Percentiles rank a stretch among this genome's conserved stretches.
phyloP scores from a whole-genome alignment of 2,329 filamentous ascomycete genomes.

The Septoria petroselini region DNA sequence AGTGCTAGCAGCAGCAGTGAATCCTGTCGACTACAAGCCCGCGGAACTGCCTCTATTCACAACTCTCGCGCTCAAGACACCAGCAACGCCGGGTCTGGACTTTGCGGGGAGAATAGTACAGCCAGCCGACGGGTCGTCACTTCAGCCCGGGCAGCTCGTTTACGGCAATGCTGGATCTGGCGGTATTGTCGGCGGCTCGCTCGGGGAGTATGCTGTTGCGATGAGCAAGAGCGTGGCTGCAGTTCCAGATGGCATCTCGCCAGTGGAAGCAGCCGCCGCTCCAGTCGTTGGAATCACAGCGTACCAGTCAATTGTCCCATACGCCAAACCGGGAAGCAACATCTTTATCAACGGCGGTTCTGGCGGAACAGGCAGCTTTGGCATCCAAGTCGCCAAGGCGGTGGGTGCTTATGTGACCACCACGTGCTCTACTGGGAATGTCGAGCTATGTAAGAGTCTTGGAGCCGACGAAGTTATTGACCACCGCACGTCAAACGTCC shows the following conservation, averaged over 20 bases:
- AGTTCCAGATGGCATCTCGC: constrained; percentile 46
- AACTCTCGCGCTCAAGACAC: constrained; percentile 39
- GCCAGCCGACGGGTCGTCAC: constrained; percentile 35
- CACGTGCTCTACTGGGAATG: constrained; percentile 58
- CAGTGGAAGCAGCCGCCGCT: constrained; percentile 38
- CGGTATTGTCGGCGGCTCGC: constrained; percentile 34
- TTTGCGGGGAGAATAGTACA: constrained; percentile 51
- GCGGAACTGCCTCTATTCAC: constrained; percentile 50
- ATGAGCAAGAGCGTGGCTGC: constrained; percentile 40
- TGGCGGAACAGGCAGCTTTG: constrained; percentile 59
- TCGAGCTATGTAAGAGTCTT: constrained; percentile 55
- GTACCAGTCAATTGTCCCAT: constrained; percentile 39
- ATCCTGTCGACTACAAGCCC: constrained; percentile 61
- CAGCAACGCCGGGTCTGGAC: constrained; percentile 52
- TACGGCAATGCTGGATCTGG: constrained; percentile 41
- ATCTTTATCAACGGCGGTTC: constrained; percentile 65
- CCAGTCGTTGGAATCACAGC: constrained; percentile 41
- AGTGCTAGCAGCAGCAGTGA: constrained; percentile 54
- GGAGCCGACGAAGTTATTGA: constrained; percentile 64
- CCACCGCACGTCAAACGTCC: constrained; percentile 53
- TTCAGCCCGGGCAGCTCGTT: constrained; percentile 41
- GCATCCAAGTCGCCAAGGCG: constrained; percentile 62
- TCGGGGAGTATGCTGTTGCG: constrained; percentile 41
- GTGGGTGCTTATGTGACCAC: constrained; percentile 59
- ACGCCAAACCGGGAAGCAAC: constrained; percentile 44